A percentile compares a stretch with the other conserved stretches of the same genome.
Evolutionary conservation across 768 basidiomycete species (phyloP).

Genomic region (Epithele typhae): DNA sequence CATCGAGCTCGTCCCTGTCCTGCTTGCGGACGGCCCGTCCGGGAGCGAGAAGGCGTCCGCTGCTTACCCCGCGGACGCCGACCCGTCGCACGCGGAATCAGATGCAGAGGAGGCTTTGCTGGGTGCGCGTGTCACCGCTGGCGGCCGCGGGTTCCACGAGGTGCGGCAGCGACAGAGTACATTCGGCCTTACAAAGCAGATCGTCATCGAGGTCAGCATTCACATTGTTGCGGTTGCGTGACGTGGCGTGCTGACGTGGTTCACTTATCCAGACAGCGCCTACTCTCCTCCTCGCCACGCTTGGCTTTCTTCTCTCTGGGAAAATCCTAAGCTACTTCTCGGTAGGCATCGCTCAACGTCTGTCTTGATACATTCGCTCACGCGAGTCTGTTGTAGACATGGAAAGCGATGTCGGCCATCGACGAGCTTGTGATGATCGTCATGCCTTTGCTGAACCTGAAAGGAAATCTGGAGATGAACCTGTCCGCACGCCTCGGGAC

Average conservation of each 20-base stretch:
- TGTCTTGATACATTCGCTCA: background rate
- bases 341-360: slow-evolving; percentile 33
- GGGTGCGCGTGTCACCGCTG: slow-evolving; percentile 25
- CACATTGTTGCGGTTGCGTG: background rate
- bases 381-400: slow-evolving; percentile 47
- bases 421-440: slow-evolving; percentile 97
- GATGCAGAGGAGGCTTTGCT: slow-evolving; percentile 46
- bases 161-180: slow-evolving; percentile 21
- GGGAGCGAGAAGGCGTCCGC: no score
- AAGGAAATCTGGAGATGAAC: slow-evolving; percentile 99
- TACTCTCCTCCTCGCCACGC: slow-evolving; percentile 76
- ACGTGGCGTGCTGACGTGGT: background rate
- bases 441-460: slow-evolving; percentile 90
- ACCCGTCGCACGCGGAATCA: slow-evolving; percentile 33
- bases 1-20: no score
- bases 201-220: slow-evolving; percentile 64
- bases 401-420: slow-evolving; percentile 84
- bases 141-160: slow-evolving; percentile 25
- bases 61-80: no score
- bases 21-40: no score
- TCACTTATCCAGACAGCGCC: slow-evolving; percentile 72
- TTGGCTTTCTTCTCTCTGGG: slow-evolving; percentile 87
- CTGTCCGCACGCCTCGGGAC: slow-evolving; percentile 94
- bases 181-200: slow-evolving; percentile 56
- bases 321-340: slow-evolving; percentile 85